These are phyloP conservation scores for Paraphaeosphaeria sporulosa DNA, from an alignment of 2,329 filamentous ascomycete species.

Conservation along the genomic window DNA sequence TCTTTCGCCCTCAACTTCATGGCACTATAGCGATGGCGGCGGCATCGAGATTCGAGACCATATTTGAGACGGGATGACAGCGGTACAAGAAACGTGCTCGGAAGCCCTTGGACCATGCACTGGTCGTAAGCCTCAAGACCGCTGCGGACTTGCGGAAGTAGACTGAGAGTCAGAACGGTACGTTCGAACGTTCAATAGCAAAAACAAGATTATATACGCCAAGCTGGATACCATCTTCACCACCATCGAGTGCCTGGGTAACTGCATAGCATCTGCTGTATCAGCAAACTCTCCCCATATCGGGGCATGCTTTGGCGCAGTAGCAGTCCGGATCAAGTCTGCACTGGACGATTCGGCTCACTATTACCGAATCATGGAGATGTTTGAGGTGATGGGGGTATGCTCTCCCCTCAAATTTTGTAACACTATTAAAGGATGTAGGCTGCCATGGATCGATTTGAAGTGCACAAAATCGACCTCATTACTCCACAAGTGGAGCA, in stretches of 20 bases:
- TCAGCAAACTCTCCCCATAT: conserved; percentile 3
- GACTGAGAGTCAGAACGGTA: conserved; percentile 1
- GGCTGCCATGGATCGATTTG: conserved; percentile 1
- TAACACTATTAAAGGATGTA: neutral
- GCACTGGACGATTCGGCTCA: conserved; percentile 2
- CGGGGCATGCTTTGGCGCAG: conserved; percentile 9
- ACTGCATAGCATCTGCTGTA: neutral
- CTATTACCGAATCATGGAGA: conserved; percentile 8
- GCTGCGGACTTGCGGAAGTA: neutral
- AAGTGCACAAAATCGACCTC: conserved; percentile 2
- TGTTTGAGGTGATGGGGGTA: conserved; percentile 8
- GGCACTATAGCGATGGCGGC: neutral
- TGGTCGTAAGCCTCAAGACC: neutral
- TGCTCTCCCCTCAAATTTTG: neutral
- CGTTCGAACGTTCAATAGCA: neutral
- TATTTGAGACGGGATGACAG: conserved; percentile 1
- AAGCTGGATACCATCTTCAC: neutral
- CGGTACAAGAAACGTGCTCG: conserved; percentile 10
- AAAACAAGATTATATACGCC: neutral
- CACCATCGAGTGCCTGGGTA: conserved; percentile 2
- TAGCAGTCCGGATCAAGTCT: conserved; percentile 5
- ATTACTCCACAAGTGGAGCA: neutral
- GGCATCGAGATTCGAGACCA: conserved; percentile 9
- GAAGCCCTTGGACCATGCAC: neutral
- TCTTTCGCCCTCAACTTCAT: neutral